A percentile compares a stretch with the other conserved stretches of the same genome.
These are phyloP conservation scores for Strobilomyces echinocephalus DNA, from an alignment of 768 basidiomycete species.

Conservation along the genomic window DNA sequence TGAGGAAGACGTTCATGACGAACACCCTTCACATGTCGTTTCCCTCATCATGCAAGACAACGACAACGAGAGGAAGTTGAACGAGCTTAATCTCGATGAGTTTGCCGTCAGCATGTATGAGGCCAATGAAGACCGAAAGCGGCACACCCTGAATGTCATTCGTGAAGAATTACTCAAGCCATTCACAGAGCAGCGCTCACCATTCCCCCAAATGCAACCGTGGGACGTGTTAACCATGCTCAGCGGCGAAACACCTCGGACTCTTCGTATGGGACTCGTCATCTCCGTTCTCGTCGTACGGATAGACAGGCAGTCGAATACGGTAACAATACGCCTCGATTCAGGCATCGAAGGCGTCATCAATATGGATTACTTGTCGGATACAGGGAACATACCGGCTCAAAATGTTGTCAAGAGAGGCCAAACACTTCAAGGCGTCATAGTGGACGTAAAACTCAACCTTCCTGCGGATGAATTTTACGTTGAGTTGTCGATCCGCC, in stretches of 20 bases:
- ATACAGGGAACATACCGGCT: conserved; percentile 37
- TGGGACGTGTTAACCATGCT: conserved; percentile 94
- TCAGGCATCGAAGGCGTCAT: conserved; percentile 89
- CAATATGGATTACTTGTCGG: conserved; percentile 52
- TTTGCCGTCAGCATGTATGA: conserved; percentile 90
- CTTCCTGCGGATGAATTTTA: conserved; percentile 57
- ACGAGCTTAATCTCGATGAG: conserved; percentile 91
- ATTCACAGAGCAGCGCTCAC: conserved; percentile 67
- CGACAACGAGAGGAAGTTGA: conserved; percentile 74
- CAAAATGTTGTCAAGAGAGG: conserved; percentile 63
- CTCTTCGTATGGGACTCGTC: conserved; percentile 73
- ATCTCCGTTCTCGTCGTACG: conserved; percentile 71
- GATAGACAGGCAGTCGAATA: conserved; percentile 35
- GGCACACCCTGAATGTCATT: conserved; percentile 85
- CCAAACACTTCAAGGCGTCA: conserved; percentile 74
- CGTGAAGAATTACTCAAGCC: conserved; percentile 79
- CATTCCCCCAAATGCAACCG: conserved; percentile 58
- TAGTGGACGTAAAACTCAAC: conserved; percentile 67
- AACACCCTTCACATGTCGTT: conserved; percentile 89
- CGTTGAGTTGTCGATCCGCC: conserved; percentile 72
- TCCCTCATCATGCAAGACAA: conserved; percentile 78
- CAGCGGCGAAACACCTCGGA: conserved; percentile 82
- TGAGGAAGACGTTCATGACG: conserved; percentile 90
- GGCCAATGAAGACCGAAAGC: conserved; percentile 79
- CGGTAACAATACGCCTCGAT: conserved; percentile 73